Evolutionary conservation across 306 rosid species (phyloP).

Genomic region (Bauhinia variegata): DNA sequence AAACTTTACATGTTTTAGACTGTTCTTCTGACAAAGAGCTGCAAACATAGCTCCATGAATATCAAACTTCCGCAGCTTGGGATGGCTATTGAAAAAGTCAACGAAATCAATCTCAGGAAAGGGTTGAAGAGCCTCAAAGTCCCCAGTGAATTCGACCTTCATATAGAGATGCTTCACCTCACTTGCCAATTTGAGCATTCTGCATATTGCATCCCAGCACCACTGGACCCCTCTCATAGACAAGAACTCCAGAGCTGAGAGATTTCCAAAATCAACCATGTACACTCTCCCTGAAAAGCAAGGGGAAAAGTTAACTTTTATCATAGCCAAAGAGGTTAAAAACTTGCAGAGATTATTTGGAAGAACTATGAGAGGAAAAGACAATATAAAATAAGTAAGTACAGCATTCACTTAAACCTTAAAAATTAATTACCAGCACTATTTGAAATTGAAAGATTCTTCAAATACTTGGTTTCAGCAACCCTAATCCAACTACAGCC

Average conservation of each 20-base stretch:
- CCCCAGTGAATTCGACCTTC: constrained; percentile 97
- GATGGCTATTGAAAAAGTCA: constrained; percentile 89
- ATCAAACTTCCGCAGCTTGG: constrained; percentile 71
- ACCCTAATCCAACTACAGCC: constrained; percentile 96
- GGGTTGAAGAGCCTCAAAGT: constrained; percentile 79
- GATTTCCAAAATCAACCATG: constrained; percentile 85
- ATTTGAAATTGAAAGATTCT: constrained; percentile 72
- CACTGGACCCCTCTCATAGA: constrained; percentile 88
- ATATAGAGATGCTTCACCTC: constrained; percentile 88
- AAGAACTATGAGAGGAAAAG: not conserved
- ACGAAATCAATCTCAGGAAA: constrained; percentile 96
- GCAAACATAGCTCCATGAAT: constrained; percentile 99
- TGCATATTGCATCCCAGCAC: constrained; percentile 93
- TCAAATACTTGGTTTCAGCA: constrained; percentile 60
- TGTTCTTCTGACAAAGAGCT: constrained; percentile 93
- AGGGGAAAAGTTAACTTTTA: not conserved
- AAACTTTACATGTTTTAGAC: constrained; percentile 73
- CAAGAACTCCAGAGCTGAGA: constrained; percentile 70
- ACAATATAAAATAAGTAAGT: constrained; percentile 6
- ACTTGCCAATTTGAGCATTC: constrained; percentile 77
- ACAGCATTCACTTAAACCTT: constrained; percentile 2
- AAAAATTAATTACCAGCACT: constrained; percentile 58
- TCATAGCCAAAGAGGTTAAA: not conserved
- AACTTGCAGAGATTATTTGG: not conserved
- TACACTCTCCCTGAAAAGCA: constrained; percentile 75